Base-by-base conservation (phyloP, 2,329 filamentous ascomycete species). In the Hypoxylon sp. region DNA sequence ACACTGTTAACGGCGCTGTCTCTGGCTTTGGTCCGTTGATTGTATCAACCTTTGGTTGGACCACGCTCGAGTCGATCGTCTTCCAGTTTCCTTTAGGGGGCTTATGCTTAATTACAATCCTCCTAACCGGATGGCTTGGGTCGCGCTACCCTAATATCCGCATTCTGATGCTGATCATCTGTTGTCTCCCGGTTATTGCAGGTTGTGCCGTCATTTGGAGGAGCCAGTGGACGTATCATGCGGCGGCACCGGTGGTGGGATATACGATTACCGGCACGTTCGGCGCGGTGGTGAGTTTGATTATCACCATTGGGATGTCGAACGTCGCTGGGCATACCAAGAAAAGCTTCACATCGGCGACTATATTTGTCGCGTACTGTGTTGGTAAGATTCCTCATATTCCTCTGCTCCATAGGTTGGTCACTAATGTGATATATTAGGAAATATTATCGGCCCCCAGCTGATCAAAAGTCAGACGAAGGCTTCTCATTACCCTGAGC, bases 271-370 rank as follows among this genome's bases (percentile, higher is more conserved):
- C 90, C 1, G 91, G 91, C 0, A 92, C 90, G 70, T 94, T 93
- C 70, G 91, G 91, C 0, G 89, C 87, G 0, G 90, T 92, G 0
- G 91, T 92, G 0, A 90, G 87, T 47, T 81, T 87, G 46, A 81
- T 83, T 57, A 85, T 87, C 69, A 83, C 83, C 0, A 68, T 87
- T 5, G 83, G 83, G 35, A 85, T 85, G 83, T 87, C 87, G 10
- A 94, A 94, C 70, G 90, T 94, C 0, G 91, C 91, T 0, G 92
- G 92, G 0, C 87, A 91, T 24, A 94, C 91, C 0, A 94, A 94
- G 81, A 94, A 94, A 83, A 91, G 89, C 70, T 90, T 91, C 73
- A 93, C 92, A 84, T 90, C 91, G 0, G 89, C 90, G 0, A 89
- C 89, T 0, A 90, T 92, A 1, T 94, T 94, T 69, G 90, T 92